Conservation (phyloP, 495 filamentous ascomycete species). For the Penicillium robsamsonii region DNA sequence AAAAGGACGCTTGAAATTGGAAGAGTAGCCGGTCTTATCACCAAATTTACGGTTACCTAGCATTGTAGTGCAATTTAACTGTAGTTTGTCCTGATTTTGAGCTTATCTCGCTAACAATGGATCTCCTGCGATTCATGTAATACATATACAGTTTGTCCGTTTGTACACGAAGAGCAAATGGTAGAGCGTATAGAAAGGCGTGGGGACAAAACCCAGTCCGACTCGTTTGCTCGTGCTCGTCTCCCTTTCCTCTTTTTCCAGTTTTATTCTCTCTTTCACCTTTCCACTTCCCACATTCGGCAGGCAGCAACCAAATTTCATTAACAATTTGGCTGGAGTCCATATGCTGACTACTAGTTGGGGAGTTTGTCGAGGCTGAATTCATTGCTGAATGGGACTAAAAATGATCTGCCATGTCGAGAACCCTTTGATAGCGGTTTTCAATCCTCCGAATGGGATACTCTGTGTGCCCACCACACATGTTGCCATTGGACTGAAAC, state of each 20-base stretch:
- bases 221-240: not conserved
- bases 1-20: not conserved
- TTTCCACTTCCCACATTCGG: not conserved
- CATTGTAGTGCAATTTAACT: not conserved
- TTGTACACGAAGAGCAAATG: not conserved
- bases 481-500: not conserved
- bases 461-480: not conserved
- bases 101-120: too few species aligned
- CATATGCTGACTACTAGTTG: not conserved
- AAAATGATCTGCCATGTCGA: not conserved
- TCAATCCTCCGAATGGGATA: not conserved
- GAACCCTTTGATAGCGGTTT: not conserved
- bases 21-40: constrained; percentile 1
- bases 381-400: not conserved
- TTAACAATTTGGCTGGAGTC: not conserved
- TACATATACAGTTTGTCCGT: not conserved
- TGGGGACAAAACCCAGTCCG: not conserved
- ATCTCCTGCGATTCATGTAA: not conserved
- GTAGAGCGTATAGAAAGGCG: not conserved
- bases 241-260: not conserved
- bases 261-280: too few species aligned
- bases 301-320: not conserved
- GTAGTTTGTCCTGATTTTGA: too few species aligned
- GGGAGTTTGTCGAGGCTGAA: not conserved
- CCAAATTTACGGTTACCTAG: constrained; percentile 3